Evolutionary conservation across 2,329 filamentous ascomycete species (phyloP).

Genomic region (Tolypocladium guangdongense): DNA sequence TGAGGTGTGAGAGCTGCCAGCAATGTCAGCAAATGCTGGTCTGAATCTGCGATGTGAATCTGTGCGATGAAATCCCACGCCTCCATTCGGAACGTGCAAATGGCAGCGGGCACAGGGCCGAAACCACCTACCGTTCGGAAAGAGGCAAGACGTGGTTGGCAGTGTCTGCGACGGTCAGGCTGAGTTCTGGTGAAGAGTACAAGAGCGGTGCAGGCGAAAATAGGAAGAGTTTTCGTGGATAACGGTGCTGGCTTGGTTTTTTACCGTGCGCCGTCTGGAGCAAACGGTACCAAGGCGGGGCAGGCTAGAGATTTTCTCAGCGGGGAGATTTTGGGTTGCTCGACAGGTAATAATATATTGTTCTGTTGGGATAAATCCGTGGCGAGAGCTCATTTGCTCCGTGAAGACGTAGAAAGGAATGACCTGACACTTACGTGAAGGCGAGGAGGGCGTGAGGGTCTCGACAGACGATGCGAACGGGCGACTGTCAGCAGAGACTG

Average conservation of each 20-base stretch:
- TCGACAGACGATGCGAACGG: neutral
- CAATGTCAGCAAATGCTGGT: neutral
- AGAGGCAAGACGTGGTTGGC: constrained; percentile 8
- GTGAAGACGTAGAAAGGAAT: neutral
- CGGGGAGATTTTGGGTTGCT: neutral
- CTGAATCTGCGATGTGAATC: constrained; percentile 1
- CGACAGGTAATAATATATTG: neutral
- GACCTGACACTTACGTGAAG: neutral
- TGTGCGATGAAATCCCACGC: neutral
- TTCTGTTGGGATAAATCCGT: neutral
- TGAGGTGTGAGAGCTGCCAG: neutral
- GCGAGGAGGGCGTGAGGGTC: neutral
- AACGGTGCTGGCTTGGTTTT: constrained; percentile 7
- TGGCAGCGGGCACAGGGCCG: neutral
- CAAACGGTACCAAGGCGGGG: neutral
- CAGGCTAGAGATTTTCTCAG: constrained; percentile 2
- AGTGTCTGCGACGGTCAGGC: constrained; percentile 5
- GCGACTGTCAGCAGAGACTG: neutral
- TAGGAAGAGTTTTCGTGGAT: constrained; percentile 15
- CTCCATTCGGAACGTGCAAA: neutral
- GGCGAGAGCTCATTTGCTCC: neutral
- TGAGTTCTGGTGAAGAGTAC: constrained; percentile 5
- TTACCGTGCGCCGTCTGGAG: neutral
- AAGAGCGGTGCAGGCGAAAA: constrained; percentile 7
- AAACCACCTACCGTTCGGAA: constrained; percentile 3